phyloP scores from a whole-genome alignment of 805 yeast genomes.

The Schizosaccharomyces octosporus region DNA sequence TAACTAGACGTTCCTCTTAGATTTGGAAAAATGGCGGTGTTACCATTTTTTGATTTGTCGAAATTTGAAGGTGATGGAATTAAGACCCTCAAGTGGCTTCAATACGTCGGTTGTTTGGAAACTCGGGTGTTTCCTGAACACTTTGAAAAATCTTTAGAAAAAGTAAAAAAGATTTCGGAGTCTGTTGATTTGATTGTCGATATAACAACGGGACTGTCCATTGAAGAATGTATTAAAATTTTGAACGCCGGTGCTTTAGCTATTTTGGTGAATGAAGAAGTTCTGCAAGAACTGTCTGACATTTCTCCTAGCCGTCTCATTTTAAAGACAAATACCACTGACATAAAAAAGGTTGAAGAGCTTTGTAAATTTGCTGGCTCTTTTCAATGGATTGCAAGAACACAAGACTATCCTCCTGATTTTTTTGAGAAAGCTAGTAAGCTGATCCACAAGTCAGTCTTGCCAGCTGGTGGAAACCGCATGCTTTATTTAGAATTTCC shows the following conservation, averaged over 20 bases:
- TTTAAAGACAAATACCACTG: not conserved
- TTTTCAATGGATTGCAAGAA: not conserved
- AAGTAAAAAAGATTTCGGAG: not conserved
- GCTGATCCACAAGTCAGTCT: not conserved
- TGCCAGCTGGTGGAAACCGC: not conserved
- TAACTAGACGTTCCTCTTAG: not conserved
- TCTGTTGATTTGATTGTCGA: not conserved
- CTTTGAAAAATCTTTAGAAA: not conserved
- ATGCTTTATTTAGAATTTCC: not conserved
- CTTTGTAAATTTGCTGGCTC: not conserved
- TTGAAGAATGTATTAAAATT: not conserved
- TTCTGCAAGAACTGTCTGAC: not conserved
- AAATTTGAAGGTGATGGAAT: not conserved
- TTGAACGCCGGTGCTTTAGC: constrained; percentile 1
- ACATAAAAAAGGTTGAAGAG: not conserved
- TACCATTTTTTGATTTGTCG: not conserved
- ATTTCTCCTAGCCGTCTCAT: not conserved
- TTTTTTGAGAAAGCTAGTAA: not conserved
- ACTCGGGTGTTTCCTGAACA: not conserved
- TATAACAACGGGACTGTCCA: not conserved
- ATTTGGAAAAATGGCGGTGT: not conserved
- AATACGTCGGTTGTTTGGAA: not conserved
- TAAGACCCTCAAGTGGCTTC: not conserved
- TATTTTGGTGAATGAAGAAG: not conserved
- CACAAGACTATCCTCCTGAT: not conserved